Evolutionary conservation across 441 rosid species (phyloP).

Genomic region (Capsella rubella): DNA sequence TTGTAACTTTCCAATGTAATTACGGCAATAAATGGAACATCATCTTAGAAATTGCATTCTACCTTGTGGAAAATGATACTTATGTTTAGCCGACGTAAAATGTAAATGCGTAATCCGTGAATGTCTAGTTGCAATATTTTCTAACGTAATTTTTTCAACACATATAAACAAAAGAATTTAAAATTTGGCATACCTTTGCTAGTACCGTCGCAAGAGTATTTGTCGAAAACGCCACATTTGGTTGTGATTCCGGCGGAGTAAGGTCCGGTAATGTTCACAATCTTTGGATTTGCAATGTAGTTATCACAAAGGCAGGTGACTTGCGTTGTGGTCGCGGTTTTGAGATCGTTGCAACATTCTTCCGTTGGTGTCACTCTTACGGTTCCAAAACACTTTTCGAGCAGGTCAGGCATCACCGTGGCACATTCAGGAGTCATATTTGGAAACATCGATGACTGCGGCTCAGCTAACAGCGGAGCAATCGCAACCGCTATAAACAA

Average conservation of each 20-base stretch:
- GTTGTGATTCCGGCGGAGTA: slow-evolving; percentile 40
- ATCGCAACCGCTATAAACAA: slow-evolving; percentile 28
- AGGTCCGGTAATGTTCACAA: slow-evolving; percentile 35
- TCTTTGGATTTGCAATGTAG: slow-evolving; percentile 34
- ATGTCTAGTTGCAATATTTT: background rate
- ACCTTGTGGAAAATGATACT: background rate
- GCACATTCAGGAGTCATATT: slow-evolving; percentile 36
- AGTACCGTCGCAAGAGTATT: slow-evolving; percentile 39
- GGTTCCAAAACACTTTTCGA: slow-evolving; percentile 42
- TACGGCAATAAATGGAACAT: no score
- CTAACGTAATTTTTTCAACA: background rate
- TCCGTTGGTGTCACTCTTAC: slow-evolving; percentile 38
- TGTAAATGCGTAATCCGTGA: background rate
- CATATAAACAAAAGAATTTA: no score
- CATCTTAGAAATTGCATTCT: background rate
- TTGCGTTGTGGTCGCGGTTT: slow-evolving; percentile 38
- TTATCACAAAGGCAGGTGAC: slow-evolving; percentile 42
- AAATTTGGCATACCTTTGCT: slow-evolving; percentile 25
- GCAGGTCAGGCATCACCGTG: slow-evolving; percentile 33
- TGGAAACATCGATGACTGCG: slow-evolving; percentile 31
- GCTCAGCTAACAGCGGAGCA: slow-evolving; percentile 7
- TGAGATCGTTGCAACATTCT: slow-evolving; percentile 40
- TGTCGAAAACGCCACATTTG: slow-evolving; percentile 39
- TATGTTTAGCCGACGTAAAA: background rate
- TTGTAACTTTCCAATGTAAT: background rate